phyloP scores from a whole-genome alignment of 2,329 filamentous ascomycete genomes.

The Cladosporium sp. region DNA sequence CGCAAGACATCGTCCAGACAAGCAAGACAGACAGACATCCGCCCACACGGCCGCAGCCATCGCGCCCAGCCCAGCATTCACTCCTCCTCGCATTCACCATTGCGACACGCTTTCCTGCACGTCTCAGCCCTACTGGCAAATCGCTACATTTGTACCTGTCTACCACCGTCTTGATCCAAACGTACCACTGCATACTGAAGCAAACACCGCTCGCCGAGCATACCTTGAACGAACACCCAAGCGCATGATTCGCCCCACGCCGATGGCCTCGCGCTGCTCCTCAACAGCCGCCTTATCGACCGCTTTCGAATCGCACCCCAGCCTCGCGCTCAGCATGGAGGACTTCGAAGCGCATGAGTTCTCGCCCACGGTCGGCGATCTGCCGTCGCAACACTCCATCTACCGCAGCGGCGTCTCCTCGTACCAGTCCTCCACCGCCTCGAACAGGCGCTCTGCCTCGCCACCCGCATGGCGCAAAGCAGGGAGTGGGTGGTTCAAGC shows the following conservation, averaged over 20 bases:
- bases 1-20: slow-evolving; percentile 14
- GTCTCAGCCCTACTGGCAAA: slow-evolving; percentile 21
- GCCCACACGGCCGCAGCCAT: not conserved
- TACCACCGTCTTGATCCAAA: slow-evolving; percentile 8
- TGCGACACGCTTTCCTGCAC: slow-evolving; percentile 19
- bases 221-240: not conserved
- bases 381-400: slow-evolving; percentile 63
- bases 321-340: slow-evolving; percentile 60
- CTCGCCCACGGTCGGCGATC: slow-evolving; percentile 54
- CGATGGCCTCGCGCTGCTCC: slow-evolving; percentile 25
- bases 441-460: slow-evolving; percentile 60
- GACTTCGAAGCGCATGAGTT: slow-evolving; percentile 60
- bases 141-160: slow-evolving; percentile 1
- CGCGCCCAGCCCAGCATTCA: slow-evolving; percentile 9
- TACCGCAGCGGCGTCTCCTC: slow-evolving; percentile 48
- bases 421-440: slow-evolving; percentile 44
- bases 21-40: slow-evolving; percentile 10
- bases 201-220: slow-evolving; percentile 9
- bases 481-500: slow-evolving; percentile 60
- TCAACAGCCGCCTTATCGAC: slow-evolving; percentile 22
- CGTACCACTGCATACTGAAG: not conserved
- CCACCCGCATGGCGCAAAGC: slow-evolving; percentile 64
- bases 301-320: slow-evolving; percentile 52
- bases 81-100: slow-evolving; percentile 15
- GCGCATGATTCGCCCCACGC: slow-evolving; percentile 22